Evolutionary conservation across 352 stramenopile genomes (phyloP), one percentile per base, ranked within the genome.

Genomic region (Pythium sukuiense): DNA sequence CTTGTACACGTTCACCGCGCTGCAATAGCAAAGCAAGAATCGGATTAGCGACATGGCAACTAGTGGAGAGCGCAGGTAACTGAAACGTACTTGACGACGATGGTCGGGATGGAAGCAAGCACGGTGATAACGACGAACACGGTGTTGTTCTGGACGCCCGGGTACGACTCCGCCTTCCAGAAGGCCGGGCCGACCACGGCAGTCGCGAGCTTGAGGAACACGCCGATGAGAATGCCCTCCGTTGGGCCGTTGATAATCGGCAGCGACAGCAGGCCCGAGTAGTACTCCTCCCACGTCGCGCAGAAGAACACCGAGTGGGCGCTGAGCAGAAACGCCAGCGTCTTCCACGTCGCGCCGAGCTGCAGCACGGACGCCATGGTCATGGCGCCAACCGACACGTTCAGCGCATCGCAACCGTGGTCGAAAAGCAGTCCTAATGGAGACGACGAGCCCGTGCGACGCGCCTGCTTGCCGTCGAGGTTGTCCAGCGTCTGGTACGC

Each of bases 221-320:
- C 77, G 2, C 75, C 87, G 54, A 96, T 89, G 39, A 99, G 67
- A 46, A 99, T 89, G 61, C 97, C 97, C 74, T 99, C 97, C 13
- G 83, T 98, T 2, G 97, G 97, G 18, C 97, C 97, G 79, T 99
- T 99, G 65, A 99, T 89, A 33, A 97, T 81, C 33, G 97, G 97
- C 54, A 99, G 77, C 61, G 98, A 85, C 12, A 99, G 80, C 65
- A 92, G 88, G 29, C 96, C 95, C 1, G 90, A 98, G 81, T 99
- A 97, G 80, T 99, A 92, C 77, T 96, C 87, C 74, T 96, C 87
- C 87, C 87, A 96, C 20, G 87, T 96, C n/a, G 87, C 87, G 43
- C 85, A 92, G 60, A 93, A 91, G 62, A 96, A 96, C 1, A 89
- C 82, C 39, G 87, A 80, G 53, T 94, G 87, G 9, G 68, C 86